Base-by-base conservation (phyloP, 1,139 yeast species). In the Geotrichum phurueaensis region DNA sequence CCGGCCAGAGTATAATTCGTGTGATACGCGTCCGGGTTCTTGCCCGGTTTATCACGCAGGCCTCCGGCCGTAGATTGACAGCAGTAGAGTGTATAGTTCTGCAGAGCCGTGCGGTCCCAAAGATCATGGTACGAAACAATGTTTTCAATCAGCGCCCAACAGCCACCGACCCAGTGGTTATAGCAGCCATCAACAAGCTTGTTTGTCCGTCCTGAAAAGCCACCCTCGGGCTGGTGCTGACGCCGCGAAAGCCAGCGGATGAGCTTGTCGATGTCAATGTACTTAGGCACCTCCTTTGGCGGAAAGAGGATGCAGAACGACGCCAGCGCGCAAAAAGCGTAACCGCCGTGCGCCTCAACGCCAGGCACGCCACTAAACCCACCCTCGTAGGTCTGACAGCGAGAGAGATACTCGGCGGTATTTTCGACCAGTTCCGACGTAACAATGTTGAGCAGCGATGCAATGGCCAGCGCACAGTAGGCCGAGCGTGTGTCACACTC, bases 281-380 rank as follows among this genome's bases (percentile, higher is more conserved):
- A 60, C 60, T 69, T 65, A 18, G 60, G 56, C 9, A 77, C 59
- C 5, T 70, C 74, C 27, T 63, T 50, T 60, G 76, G 75, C 60
- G 78, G 68, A 61, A 78, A 77, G 31, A 83, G 68, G 2, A 86
- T 68, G 65, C 84, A 81, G 54, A 89, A 76, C 12, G 89, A 81
- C 0, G 97, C 96, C 9, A 89, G 75, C 0, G 94, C 96, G 76
- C 99, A 94, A 70, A 83, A 95, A 0, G 98, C 84, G 72, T 94
- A 94, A 0, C 99, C 99, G 1, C 98, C 99, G 71, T 95, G 99
- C 0, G 98, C 98, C 72, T 95, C 99, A 57, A 89, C 86, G 13
- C 68, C 67, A 0, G 96, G 92, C 12, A 79, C 78, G 0, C 96
- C 96, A 1, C 94, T 89, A 74, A 92, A 89, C 0, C 99, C 99